phyloP scores from a whole-genome alignment of 225 moss, liverwort and hornwort species.

The Polytrichum formosum region DNA sequence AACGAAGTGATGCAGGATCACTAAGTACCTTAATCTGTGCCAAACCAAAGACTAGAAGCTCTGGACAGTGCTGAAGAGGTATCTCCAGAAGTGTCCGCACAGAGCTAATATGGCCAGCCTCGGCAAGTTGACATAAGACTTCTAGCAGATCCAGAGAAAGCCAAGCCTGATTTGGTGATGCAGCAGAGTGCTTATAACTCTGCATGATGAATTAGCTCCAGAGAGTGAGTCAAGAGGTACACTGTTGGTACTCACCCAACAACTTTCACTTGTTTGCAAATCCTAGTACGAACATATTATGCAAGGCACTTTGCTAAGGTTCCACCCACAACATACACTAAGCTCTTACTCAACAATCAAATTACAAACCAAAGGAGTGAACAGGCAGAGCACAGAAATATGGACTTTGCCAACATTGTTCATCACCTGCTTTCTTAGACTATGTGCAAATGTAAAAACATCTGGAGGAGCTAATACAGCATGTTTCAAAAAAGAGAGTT shows the following conservation, averaged over 20 bases:
- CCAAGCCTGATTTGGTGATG: constrained; percentile 79
- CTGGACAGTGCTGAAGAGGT: constrained; percentile 82
- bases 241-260: too few species aligned
- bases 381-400: background rate
- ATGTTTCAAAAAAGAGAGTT: constrained; percentile 80
- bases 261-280: too few species aligned
- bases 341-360: too few species aligned
- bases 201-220: constrained; percentile 8
- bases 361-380: background rate
- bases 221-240: too few species aligned
- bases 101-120: constrained; percentile 68
- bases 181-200: constrained; percentile 41
- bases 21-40: constrained; percentile 74
- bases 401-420: background rate
- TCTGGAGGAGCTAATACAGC: constrained; percentile 87
- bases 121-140: constrained; percentile 76
- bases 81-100: constrained; percentile 76
- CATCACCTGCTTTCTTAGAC: constrained; percentile 74
- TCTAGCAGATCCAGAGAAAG: constrained; percentile 84
- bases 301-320: too few species aligned
- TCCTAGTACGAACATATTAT: too few species aligned
- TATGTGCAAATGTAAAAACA: constrained; percentile 71
- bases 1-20: too few species aligned
- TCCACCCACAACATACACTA: too few species aligned
- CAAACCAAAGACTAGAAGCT: constrained; percentile 82